Base-by-base conservation (phyloP, 306 rosid species). In the Cajanus cajan region DNA sequence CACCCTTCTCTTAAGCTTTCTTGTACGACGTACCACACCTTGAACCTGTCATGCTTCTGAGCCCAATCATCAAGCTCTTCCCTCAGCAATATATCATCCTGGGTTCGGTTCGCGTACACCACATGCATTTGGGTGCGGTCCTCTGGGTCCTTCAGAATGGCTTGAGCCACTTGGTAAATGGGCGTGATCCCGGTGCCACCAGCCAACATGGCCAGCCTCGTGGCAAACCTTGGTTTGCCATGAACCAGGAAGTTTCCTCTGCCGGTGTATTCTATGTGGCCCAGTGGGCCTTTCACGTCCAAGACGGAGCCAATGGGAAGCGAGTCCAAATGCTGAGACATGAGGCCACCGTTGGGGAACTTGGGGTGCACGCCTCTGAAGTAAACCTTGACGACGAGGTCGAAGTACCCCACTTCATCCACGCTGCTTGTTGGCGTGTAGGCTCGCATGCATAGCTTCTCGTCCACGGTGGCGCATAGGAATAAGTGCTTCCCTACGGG, bases 101-200 rank as follows among this genome's bases (percentile, higher is more conserved):
- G 94, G 0, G 91, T 88, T 4, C 93, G 84, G 76, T 94, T 94
- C 11, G 96, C 96, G 65, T 92, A 92, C 2, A 92, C 91, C 41
- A 94, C 86, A 22, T 79, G 82, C 94, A 92, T 94, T 70, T 92
- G 91, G 1, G 96, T 94, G 4, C 48, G 78, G 79, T 94, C 98
- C 52, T 90, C 90, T 0, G 88, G 88, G 24, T 94, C 94, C 77
- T 88, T 89, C 61, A 94, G 10, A 22, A 94, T 83, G 10, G 94
- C 94, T 33, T 92, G 92, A n/a, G 64, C 92, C 54, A 92, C 89
- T 81, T 92, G 97, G 74, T 89, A 94, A 11, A 93, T 84, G 0
- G 97, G 97, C 0, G 97, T 93, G 82, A 93, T 93, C 45, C 97
- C 96, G 6, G 96, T 89, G 59, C 98, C 98, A 18, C 97, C 97